Conservation (phyloP, 2,329 filamentous ascomycete genomes). For the Truncatella angustata region DNA sequence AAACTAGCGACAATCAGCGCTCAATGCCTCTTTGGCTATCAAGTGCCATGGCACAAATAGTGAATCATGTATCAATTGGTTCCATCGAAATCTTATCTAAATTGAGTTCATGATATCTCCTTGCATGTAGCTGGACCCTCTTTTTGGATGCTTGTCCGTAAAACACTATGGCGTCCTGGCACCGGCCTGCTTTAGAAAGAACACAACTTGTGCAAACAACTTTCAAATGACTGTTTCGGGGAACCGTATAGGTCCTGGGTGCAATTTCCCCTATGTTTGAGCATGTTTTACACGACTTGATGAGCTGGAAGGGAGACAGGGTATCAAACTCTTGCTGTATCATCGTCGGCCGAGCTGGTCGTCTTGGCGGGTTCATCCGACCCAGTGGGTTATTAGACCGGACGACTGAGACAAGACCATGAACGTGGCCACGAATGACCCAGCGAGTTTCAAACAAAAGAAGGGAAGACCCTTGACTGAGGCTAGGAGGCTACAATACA, state of each 20-base stretch:
- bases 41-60: no score
- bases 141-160: no score
- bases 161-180: no score
- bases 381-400: background rate
- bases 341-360: background rate
- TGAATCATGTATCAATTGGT: no score
- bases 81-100: no score
- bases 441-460: background rate
- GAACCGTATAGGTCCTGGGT: background rate
- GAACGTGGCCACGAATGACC: background rate
- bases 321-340: background rate
- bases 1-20: background rate
- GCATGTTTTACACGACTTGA: background rate
- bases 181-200: no score
- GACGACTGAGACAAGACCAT: background rate
- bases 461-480: background rate
- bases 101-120: no score
- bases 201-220: background rate
- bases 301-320: background rate
- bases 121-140: no score
- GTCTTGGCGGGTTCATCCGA: background rate
- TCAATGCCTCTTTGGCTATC: background rate
- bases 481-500: background rate
- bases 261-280: background rate
- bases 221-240: background rate